Evolutionary conservation across 1,139 yeast genomes (phyloP).

Genomic region (Pichiaceae sp.): DNA sequence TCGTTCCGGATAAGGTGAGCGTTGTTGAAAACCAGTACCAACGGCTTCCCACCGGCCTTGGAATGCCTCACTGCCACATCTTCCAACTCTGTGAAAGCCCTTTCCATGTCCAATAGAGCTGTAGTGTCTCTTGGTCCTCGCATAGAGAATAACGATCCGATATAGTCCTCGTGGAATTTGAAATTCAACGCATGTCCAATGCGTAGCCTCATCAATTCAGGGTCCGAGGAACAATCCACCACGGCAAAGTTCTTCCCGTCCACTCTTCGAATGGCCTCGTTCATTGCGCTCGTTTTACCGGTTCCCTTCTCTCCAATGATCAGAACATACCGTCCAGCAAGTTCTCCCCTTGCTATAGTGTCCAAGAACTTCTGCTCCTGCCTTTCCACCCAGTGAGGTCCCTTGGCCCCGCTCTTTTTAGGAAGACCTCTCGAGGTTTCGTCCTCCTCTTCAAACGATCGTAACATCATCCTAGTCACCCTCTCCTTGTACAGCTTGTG

Average conservation of each 20-base stretch:
- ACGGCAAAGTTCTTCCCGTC: conserved; percentile 61
- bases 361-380: conserved; percentile 62
- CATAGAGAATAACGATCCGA: conserved; percentile 75
- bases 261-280: conserved; percentile 62
- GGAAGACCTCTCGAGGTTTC: conserved; percentile 31
- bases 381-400: conserved; percentile 54
- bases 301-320: conserved; percentile 83
- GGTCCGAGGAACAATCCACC: conserved; percentile 81
- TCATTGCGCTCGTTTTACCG: conserved; percentile 68
- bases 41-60: conserved; percentile 37
- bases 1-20: conserved; percentile 70
- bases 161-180: conserved; percentile 71
- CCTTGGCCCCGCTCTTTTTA: conserved; percentile 28
- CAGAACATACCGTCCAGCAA: conserved; percentile 61
- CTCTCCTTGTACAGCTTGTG: conserved; percentile 54
- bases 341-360: conserved; percentile 54
- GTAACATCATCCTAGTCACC: conserved; percentile 56
- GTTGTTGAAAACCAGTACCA: conserved; percentile 64
- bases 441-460: conserved; percentile 63
- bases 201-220: conserved; percentile 71
- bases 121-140: conserved; percentile 84
- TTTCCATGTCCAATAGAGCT: conserved; percentile 71
- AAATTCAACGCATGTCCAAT: conserved; percentile 71
- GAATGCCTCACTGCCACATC: conserved; percentile 55
- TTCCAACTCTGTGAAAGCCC: conserved; percentile 72